A percentile compares a stretch with the other conserved stretches of the same genome.
Conservation (phyloP, 371 early-diverging fungal genomes). For the Rhizomucor miehei region DNA sequence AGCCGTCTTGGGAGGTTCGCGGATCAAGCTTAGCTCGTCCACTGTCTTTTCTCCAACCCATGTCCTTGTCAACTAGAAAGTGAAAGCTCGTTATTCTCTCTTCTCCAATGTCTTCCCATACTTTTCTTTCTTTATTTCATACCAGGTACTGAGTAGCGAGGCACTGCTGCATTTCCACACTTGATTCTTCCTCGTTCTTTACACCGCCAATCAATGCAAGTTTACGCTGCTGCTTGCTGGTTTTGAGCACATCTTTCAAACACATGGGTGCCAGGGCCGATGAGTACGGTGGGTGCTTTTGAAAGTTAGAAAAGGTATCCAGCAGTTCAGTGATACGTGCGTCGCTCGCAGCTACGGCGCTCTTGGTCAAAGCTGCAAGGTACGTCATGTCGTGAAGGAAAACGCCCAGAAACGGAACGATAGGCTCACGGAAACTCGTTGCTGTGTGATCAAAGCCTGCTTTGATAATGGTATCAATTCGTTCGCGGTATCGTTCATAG, state of each 20-base stretch:
- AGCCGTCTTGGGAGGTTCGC: constrained; percentile 61
- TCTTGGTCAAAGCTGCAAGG: constrained; percentile 40
- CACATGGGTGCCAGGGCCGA: constrained; percentile 46
- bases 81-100: constrained; percentile 4
- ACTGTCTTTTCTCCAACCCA: constrained; percentile 71
- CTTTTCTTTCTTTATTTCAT: constrained; percentile 11
- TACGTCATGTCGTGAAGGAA: constrained; percentile 82
- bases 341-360: constrained; percentile 36
- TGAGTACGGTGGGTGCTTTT: constrained; percentile 59
- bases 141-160: constrained; percentile 68
- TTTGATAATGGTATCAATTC: constrained; percentile 15
- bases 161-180: constrained; percentile 43
- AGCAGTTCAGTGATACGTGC: constrained; percentile 46
- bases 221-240: constrained; percentile 33
- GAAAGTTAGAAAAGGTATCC: constrained; percentile 47
- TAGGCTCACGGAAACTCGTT: constrained; percentile 41
- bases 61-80: constrained; percentile 50
- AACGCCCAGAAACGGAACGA: constrained; percentile 74
- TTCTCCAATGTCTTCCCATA: neutral
- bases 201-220: constrained; percentile 33
- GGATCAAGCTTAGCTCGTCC: constrained; percentile 66
- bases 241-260: constrained; percentile 52
- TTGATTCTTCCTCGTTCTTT: constrained; percentile 15
- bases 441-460: constrained; percentile 9
- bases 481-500: constrained; percentile 65